phyloP scores from a whole-genome alignment of 192 early-diverging fungal species.

The Coemansia guatemalensis region DNA sequence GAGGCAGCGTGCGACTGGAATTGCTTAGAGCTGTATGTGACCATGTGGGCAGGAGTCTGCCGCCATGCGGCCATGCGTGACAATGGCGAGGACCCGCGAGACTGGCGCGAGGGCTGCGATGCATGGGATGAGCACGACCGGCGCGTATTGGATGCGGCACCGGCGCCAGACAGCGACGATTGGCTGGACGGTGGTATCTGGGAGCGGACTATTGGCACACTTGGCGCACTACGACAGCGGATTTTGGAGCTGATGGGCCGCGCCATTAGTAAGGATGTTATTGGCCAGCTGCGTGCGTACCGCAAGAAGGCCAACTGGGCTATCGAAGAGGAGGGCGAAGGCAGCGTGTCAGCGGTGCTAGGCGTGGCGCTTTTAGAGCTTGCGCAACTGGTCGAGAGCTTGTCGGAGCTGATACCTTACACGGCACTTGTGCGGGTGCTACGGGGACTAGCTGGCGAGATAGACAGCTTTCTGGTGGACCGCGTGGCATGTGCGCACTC shows the following conservation, averaged over 20 bases:
- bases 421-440: conserved; percentile 21
- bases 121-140: conserved; percentile 29
- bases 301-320: conserved; percentile 44
- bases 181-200: conserved; percentile 51
- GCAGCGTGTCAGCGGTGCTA: conserved; percentile 27
- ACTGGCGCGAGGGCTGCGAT: conserved; percentile 46
- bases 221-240: conserved; percentile 32
- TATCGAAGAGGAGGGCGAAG: not conserved
- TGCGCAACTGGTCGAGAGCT: conserved; percentile 10
- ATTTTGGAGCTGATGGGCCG: conserved; percentile 31
- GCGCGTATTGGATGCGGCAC: conserved; percentile 17
- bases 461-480: conserved; percentile 40
- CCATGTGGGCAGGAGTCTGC: conserved; percentile 48
- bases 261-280: conserved; percentile 37
- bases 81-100: conserved; percentile 26
- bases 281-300: conserved; percentile 40
- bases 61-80: conserved; percentile 20
- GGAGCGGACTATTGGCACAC: conserved; percentile 36
- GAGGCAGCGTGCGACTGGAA: conserved; percentile 50
- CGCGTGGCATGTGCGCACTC: conserved; percentile 40
- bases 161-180: conserved; percentile 2
- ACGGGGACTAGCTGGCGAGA: conserved; percentile 25
- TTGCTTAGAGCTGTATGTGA: conserved; percentile 35
- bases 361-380: conserved; percentile 27
- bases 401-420: conserved; percentile 24